Evolutionary conservation across 768 basidiomycete species (phyloP).

Genomic region (Kwoniella bestiolae): DNA sequence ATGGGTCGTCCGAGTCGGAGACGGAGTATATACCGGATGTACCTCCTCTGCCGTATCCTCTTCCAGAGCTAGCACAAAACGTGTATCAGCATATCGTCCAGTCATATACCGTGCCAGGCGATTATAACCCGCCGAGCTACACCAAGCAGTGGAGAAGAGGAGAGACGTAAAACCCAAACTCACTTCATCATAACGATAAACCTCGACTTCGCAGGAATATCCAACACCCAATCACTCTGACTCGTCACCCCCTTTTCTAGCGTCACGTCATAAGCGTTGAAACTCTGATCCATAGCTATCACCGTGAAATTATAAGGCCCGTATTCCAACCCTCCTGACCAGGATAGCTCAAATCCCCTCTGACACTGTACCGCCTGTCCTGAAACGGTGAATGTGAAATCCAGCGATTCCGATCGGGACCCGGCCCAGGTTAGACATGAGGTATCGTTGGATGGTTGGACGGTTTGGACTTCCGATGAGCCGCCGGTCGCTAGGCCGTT

Average conservation of each 20-base stretch:
- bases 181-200: conserved; percentile 52
- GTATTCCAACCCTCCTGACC: conserved; percentile 33
- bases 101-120: background rate
- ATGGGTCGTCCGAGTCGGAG: conserved; percentile 18
- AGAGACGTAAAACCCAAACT: conserved; percentile 24
- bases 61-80: conserved; percentile 13
- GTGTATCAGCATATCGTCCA: background rate
- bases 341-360: conserved; percentile 41
- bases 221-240: conserved; percentile 39
- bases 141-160: too few relatives aligned
- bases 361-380: conserved; percentile 39
- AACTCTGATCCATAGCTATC: conserved; percentile 43
- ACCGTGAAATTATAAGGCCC: conserved; percentile 46
- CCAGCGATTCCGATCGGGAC: conserved; percentile 30
- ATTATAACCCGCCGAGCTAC: too few relatives aligned
- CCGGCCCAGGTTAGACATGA: conserved; percentile 34
- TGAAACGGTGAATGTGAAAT: conserved; percentile 44
- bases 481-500: conserved; percentile 40
- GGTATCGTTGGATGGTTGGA: conserved; percentile 29
- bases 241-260: conserved; percentile 17
- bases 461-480: conserved; percentile 42
- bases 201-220: conserved; percentile 41
- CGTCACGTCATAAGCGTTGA: conserved; percentile 42
- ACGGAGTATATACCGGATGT: conserved; percentile 44
- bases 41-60: conserved; percentile 44